A percentile compares a stretch with the other conserved stretches of the same genome.
Evolutionary conservation across 306 rosid genomes (phyloP).

Genomic region (Hippophae gyantsensis): DNA sequence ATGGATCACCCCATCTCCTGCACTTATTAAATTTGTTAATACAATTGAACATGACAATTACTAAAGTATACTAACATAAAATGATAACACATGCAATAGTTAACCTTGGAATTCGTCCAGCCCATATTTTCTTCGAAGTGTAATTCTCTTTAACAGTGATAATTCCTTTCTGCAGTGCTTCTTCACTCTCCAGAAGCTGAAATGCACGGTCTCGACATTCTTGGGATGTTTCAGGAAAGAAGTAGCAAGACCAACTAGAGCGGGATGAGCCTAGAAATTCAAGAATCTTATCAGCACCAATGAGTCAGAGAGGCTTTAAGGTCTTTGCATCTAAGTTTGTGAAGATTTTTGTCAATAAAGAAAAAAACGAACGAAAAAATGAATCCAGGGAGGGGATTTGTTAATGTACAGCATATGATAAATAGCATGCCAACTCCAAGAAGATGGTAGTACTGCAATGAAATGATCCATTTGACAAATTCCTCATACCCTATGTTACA

Average conservation of each 20-base stretch:
- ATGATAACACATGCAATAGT: constrained; percentile 12
- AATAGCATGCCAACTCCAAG: too few relatives aligned
- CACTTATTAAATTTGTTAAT: constrained; percentile 6
- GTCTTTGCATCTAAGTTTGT: too few relatives aligned
- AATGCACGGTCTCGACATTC: constrained; percentile 63
- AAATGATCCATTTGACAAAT: too few relatives aligned
- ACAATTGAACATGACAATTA: constrained; percentile 7
- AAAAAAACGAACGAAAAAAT: too few relatives aligned
- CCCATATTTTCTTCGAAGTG: constrained; percentile 70
- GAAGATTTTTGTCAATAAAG: too few relatives aligned
- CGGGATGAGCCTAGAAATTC: constrained; percentile 41
- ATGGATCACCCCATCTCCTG: constrained; percentile 85
- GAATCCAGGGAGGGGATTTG: not conserved
- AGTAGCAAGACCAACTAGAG: constrained; percentile 91
- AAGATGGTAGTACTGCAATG: too few relatives aligned
- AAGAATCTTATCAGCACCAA: not conserved
- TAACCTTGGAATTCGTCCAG: constrained; percentile 72
- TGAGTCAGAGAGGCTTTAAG: not conserved
- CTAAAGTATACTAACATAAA: constrained; percentile 3
- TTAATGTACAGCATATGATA: too few relatives aligned
- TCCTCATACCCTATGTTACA: too few relatives aligned
- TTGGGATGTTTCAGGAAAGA: constrained; percentile 74
- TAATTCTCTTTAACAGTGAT: constrained; percentile 66
- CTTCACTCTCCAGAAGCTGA: constrained; percentile 54
- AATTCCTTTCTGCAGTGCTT: constrained; percentile 48